These are phyloP conservation scores for Heliosperma pusillum DNA, from an alignment of 148 eudicot species.

Conservation along the genomic window DNA sequence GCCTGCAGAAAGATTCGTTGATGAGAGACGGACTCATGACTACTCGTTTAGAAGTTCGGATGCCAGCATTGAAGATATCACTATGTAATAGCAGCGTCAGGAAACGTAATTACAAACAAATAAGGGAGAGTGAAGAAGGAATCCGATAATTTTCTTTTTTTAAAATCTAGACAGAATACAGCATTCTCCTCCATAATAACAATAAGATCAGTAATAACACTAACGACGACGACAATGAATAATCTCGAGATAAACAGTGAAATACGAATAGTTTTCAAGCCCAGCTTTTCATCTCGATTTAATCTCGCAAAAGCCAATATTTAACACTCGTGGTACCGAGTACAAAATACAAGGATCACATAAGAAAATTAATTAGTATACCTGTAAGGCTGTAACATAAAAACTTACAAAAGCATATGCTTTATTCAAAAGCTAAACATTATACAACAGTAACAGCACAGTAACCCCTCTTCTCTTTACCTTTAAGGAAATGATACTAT, in stretches of 20 bases:
- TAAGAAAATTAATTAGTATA: conserved; percentile 9
- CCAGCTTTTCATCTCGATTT: not conserved
- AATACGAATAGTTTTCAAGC: not conserved
- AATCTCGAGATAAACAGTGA: not conserved
- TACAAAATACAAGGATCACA: not conserved
- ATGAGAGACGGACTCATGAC: too few species aligned
- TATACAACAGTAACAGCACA: conserved; percentile 2
- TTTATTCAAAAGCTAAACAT: conserved; percentile 23
- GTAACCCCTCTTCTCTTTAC: conserved; percentile 8
- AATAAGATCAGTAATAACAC: too few species aligned
- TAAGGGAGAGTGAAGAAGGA: too few species aligned
- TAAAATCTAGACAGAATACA: too few species aligned
- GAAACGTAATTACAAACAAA: too few species aligned
- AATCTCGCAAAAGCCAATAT: not conserved
- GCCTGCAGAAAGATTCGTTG: not conserved
- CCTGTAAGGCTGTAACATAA: conserved; percentile 20
- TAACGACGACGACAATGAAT: too few species aligned
- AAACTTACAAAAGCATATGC: conserved; percentile 13
- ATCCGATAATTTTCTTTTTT: too few species aligned
- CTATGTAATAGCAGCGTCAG: too few species aligned
- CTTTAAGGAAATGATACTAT: not conserved
- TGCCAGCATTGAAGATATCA: too few species aligned
- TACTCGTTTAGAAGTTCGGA: too few species aligned
- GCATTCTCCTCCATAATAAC: too few species aligned
- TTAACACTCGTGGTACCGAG: not conserved